A percentile compares a stretch with the other conserved stretches of the same genome.
Evolutionary conservation across 2,329 filamentous ascomycete species (phyloP).

Genomic region (Pseudogymnoascus sp.): DNA sequence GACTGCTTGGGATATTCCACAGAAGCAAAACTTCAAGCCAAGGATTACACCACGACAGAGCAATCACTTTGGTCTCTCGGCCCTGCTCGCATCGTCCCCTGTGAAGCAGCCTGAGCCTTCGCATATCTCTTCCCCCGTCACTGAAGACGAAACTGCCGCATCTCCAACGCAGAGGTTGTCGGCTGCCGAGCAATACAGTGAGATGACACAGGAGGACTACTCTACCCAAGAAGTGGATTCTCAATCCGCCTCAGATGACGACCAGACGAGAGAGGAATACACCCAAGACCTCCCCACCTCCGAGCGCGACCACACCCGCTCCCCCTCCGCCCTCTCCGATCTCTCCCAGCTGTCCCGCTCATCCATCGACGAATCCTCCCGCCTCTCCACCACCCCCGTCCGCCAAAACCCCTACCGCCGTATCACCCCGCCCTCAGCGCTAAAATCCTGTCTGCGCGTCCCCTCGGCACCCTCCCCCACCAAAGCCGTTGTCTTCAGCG

Average conservation of each 20-base stretch:
- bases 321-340: neutral
- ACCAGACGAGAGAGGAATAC: neutral
- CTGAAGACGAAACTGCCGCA: neutral
- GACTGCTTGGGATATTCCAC: slow-evolving; percentile 21
- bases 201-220: neutral
- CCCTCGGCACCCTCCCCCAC: neutral
- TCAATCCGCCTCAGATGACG: neutral
- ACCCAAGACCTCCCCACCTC: neutral
- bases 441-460: neutral
- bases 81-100: slow-evolving; percentile 23
- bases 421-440: neutral
- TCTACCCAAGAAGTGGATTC: neutral
- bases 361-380: neutral
- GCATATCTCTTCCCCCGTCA: neutral
- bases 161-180: neutral
- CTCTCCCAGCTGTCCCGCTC: neutral
- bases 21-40: slow-evolving; percentile 27
- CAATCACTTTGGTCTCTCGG: slow-evolving; percentile 21
- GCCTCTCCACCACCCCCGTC: neutral
- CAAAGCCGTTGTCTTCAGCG: slow-evolving; percentile 6
- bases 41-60: slow-evolving; percentile 17
- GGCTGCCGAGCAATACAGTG: neutral
- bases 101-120: slow-evolving; percentile 11
- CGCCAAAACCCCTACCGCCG: neutral
- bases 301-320: neutral